A percentile compares a stretch with the other conserved stretches of the same genome.
phyloP scores from a whole-genome alignment of 495 filamentous ascomycete genomes.

The Cairneyella variabilis region DNA sequence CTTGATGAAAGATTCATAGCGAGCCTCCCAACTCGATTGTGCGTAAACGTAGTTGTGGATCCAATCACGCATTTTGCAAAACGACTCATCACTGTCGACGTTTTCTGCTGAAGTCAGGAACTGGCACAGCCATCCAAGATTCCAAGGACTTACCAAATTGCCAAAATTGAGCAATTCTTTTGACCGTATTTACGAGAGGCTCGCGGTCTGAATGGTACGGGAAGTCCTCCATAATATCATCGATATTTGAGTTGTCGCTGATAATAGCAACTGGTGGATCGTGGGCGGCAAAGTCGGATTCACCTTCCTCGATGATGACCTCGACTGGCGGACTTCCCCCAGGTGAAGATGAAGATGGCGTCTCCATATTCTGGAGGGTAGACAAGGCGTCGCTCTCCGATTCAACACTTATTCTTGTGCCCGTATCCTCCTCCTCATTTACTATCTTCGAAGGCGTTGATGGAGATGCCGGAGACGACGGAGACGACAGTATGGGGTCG shows the following conservation, averaged over 20 bases:
- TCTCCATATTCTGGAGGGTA: constrained; percentile 23
- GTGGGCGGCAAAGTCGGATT: constrained; percentile 10
- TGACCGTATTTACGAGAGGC: constrained; percentile 10
- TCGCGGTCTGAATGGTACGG: constrained; percentile 10
- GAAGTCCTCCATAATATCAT: constrained; percentile 38
- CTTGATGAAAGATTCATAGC: constrained; percentile 34
- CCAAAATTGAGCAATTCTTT: constrained; percentile 15
- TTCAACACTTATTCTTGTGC: constrained; percentile 21
- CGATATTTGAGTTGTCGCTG: constrained; percentile 30
- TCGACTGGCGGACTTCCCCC: constrained; percentile 30
- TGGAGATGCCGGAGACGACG: constrained; percentile 44
- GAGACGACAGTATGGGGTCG: constrained; percentile 39
- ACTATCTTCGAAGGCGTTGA: constrained; percentile 27
- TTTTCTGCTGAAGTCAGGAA: constrained; percentile 27
- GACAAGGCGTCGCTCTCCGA: constrained; percentile 28
- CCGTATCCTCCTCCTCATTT: constrained; percentile 6
- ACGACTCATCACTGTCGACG: constrained; percentile 34
- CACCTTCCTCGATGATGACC: constrained; percentile 19
- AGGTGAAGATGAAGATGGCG: constrained; percentile 32
- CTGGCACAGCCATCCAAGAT: background rate
- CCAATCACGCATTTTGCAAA: constrained; percentile 38
- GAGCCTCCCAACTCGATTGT: constrained; percentile 19
- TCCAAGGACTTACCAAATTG: constrained; percentile 19
- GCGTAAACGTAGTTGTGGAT: constrained; percentile 39
- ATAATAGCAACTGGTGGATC: constrained; percentile 23